phyloP scores from a whole-genome alignment of 345 rosid genomes.

The Trapa incisa region DNA sequence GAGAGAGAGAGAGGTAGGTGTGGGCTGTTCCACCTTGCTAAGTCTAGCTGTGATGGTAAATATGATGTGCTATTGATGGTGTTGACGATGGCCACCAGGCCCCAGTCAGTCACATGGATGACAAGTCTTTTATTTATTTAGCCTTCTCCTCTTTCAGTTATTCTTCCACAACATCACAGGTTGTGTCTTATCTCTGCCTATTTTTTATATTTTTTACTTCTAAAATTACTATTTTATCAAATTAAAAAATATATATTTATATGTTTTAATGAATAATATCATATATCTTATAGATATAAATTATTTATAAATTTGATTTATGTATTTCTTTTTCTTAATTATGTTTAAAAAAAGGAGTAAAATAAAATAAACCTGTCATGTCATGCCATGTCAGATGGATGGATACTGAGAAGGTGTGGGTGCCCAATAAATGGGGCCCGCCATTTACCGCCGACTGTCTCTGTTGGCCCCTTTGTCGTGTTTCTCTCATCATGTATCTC shows the following conservation, averaged over 20 bases:
- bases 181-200: too few species aligned
- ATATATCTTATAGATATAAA: too few species aligned
- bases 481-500: too few species aligned
- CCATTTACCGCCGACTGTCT: constrained; percentile 18
- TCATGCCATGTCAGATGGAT: too few species aligned
- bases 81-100: not conserved
- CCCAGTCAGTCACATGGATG: not conserved
- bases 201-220: too few species aligned
- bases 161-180: not conserved
- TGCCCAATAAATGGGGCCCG: constrained; percentile 11
- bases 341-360: too few species aligned
- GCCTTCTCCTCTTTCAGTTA: not conserved
- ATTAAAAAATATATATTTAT: too few species aligned
- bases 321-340: too few species aligned
- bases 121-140: not conserved
- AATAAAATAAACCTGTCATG: too few species aligned
- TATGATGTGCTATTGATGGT: not conserved
- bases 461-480: not conserved
- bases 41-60: not conserved
- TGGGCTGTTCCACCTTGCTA: not conserved
- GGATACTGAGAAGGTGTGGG: not conserved
- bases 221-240: too few species aligned
- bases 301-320: too few species aligned
- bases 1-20: not conserved
- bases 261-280: too few species aligned